These are phyloP conservation scores for Neonectria sp. DNA, from an alignment of 2,329 filamentous ascomycete species.

Conservation along the genomic window DNA sequence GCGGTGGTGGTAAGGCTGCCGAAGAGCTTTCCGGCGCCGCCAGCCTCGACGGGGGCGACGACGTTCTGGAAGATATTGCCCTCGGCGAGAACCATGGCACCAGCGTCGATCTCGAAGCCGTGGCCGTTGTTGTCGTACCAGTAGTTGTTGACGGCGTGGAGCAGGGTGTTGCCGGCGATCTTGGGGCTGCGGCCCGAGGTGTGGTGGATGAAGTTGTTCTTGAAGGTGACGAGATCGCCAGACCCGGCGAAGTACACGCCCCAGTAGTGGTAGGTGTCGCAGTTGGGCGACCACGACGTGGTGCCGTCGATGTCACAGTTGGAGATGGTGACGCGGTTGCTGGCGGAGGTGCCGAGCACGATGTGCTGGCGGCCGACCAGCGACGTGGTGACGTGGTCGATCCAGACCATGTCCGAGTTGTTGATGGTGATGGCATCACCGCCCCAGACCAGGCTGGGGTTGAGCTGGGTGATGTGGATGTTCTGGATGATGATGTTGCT, in stretches of 20 bases:
- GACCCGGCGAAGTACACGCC: constrained; percentile 70
- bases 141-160: constrained; percentile 76
- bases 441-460: constrained; percentile 72
- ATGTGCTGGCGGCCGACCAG: constrained; percentile 73
- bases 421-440: constrained; percentile 71
- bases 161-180: constrained; percentile 67
- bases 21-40: constrained; percentile 53
- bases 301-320: constrained; percentile 72
- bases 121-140: constrained; percentile 69
- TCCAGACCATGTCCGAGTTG: constrained; percentile 63
- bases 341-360: constrained; percentile 68
- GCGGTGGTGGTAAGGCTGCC: constrained; percentile 49
- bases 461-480: constrained; percentile 68
- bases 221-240: constrained; percentile 69
- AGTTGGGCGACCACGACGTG: constrained; percentile 69
- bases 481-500: constrained; percentile 74
- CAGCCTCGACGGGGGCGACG: constrained; percentile 56
- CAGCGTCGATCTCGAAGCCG: constrained; percentile 68
- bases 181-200: constrained; percentile 71
- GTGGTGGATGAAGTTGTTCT: constrained; percentile 74
- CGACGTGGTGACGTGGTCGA: constrained; percentile 70
- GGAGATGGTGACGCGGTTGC: constrained; percentile 71
- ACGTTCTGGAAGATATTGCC: constrained; percentile 73
- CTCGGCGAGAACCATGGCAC: constrained; percentile 66
- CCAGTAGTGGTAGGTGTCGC: constrained; percentile 74